A percentile compares a stretch with the other conserved stretches of the same genome.
Conservation (phyloP, 805 yeast species). For the Saccharomycopsis sp. region DNA sequence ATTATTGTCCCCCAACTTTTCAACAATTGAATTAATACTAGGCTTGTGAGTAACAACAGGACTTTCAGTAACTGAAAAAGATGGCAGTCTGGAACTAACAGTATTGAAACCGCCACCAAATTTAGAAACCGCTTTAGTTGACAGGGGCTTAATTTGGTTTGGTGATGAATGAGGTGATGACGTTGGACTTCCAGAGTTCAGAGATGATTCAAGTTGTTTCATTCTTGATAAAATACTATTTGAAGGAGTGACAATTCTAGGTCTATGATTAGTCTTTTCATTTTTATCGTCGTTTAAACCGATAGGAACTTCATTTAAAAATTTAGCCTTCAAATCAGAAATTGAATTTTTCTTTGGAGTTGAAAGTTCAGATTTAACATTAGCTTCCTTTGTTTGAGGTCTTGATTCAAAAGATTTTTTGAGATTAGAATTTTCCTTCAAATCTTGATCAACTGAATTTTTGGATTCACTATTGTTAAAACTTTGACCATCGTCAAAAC, state of each 20-base stretch:
- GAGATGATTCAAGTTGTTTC: constrained; percentile 24
- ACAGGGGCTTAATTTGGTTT: constrained; percentile 3
- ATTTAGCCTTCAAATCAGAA: constrained; percentile 7
- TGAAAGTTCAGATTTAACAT: constrained; percentile 2
- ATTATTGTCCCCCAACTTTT: no score
- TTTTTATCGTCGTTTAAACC: neutral
- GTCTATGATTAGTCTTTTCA: neutral
- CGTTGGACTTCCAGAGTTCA: constrained; percentile 13
- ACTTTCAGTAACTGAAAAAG: no score
- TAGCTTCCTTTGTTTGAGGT: neutral
- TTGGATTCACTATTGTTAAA: no score
- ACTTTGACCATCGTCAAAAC: no score
- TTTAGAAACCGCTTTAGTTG: constrained; percentile 1
- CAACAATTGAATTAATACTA: no score
- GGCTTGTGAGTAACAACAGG: no score
- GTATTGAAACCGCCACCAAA: no score
- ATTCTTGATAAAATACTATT: constrained; percentile 24
- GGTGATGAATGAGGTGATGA: constrained; percentile 4
- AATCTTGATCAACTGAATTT: no score
- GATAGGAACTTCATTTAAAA: neutral
- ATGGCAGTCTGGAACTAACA: no score
- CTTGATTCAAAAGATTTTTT: no score
- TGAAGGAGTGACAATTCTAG: constrained; percentile 9
- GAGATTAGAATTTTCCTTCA: no score
- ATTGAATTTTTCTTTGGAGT: constrained; percentile 13